Evolutionary conservation across 345 rosid species (phyloP), one percentile per base, ranked within the genome.

Genomic region (Acer negundo): DNA sequence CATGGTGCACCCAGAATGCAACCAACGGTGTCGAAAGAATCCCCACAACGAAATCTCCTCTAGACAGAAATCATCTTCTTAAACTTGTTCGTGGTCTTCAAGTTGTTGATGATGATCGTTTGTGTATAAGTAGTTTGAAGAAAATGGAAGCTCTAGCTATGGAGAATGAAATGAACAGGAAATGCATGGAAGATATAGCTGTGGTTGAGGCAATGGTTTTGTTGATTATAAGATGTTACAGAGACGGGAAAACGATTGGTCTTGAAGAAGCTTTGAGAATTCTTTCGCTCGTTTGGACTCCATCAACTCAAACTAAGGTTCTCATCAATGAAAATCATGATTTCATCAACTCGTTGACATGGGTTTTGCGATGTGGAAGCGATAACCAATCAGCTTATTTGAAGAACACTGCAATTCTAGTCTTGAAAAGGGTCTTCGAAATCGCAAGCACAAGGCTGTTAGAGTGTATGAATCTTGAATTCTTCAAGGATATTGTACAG

Each of bases 181-280:
- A 44, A 59, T 72, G 74, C 77, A 77, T 88, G 79, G 82, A 67
- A 23, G 88, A 84, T 53, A 70, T 80, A 0, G 94, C 88, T 1
- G 76, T 55, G 22, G 65, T 69, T 0, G 81, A 83, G 67, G 80
- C 77, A 16, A 44, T 84, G 78, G 67, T 83, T 47, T 61, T 31
- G 24, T 75, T 84, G 58, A 53, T 86, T 13, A 23, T 62, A 19
- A 83, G 67, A 28, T 78, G 85, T 61, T 79, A 62, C 70, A 72
- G 55, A 24, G 79, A 77, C n/a, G 24, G 55, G 3, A 75, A 28
- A 16, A 63, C 71, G 7, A 2, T 24, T 0, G 85, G 89, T 53
- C 76, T 90, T 13, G 82, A 76, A 58, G 81, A 82, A 71, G 83
- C 86, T 31, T 55, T 90, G 67, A 82, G 79, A 56, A 75, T 87